Conservation (phyloP, 306 rosid species). For the Adenanthera pavonina region DNA sequence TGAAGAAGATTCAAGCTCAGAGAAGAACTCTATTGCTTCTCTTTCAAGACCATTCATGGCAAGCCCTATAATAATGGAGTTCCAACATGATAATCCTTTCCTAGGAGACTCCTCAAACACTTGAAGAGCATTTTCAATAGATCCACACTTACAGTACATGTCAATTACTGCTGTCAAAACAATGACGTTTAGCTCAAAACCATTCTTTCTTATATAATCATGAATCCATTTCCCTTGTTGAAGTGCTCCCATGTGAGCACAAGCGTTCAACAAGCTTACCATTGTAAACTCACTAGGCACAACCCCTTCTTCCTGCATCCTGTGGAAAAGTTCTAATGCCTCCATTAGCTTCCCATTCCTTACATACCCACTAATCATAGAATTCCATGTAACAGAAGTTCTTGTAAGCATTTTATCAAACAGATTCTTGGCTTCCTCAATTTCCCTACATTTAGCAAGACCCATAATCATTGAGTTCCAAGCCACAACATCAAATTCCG, state of each 20-base stretch:
- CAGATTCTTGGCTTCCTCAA: conserved; percentile 65
- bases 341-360: conserved; percentile 68
- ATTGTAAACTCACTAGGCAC: conserved; percentile 77
- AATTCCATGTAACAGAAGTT: conserved; percentile 73
- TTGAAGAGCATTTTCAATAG: conserved; percentile 57
- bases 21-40: conserved; percentile 66
- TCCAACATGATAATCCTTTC: conserved; percentile 77
- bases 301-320: conserved; percentile 64
- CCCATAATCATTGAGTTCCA: conserved; percentile 87
- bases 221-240: conserved; percentile 83
- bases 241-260: conserved; percentile 85
- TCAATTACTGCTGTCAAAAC: conserved; percentile 78
- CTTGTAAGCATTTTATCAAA: conserved; percentile 69
- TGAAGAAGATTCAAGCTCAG: conserved; percentile 60
- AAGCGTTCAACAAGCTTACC: conserved; percentile 89
- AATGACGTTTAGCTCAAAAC: conserved; percentile 62
- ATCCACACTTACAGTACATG: conserved; percentile 87
- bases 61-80: conserved; percentile 72
- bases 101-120: conserved; percentile 61
- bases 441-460: conserved; percentile 73
- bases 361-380: conserved; percentile 84
- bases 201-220: conserved; percentile 61
- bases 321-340: conserved; percentile 65
- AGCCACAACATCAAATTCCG: conserved; percentile 67
- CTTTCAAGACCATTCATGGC: conserved; percentile 77